phyloP scores from a whole-genome alignment of 306 rosid species.

The Ziziphus jujuba region DNA sequence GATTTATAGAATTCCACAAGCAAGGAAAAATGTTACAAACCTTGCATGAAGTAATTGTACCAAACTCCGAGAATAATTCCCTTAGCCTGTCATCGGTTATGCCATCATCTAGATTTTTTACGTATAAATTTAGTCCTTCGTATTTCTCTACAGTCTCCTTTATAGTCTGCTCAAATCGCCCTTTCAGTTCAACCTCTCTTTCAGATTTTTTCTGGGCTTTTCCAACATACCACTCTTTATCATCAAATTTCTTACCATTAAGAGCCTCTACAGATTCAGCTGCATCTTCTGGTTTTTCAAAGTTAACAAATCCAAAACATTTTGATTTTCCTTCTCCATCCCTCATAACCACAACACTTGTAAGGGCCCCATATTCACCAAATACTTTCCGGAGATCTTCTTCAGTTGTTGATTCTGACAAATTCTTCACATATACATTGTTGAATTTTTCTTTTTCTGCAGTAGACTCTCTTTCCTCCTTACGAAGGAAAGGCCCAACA shows the following conservation, averaged over 20 bases:
- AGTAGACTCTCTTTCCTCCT: constrained; percentile 33
- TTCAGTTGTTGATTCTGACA: constrained; percentile 31
- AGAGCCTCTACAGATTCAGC: constrained; percentile 32
- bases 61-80: constrained; percentile 33
- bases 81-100: constrained; percentile 34
- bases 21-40: constrained; percentile 10
- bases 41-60: constrained; percentile 45
- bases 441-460: constrained; percentile 34
- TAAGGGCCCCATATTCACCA: constrained; percentile 33
- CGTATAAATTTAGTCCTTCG: constrained; percentile 34
- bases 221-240: constrained; percentile 39
- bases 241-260: constrained; percentile 37
- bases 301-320: constrained; percentile 43
- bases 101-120: constrained; percentile 42
- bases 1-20: background rate
- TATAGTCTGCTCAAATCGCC: constrained; percentile 32
- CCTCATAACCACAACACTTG: constrained; percentile 41
- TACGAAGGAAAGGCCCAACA: constrained; percentile 40
- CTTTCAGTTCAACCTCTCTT: constrained; percentile 39
- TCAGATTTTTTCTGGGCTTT: constrained; percentile 40
- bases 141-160: constrained; percentile 36
- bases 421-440: constrained; percentile 36
- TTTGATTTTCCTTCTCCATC: constrained; percentile 41
- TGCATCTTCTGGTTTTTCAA: constrained; percentile 38
- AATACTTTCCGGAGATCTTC: constrained; percentile 32